Base-by-base conservation (phyloP, 2,329 filamentous ascomycete species). In the Cylindrodendrum hubeiense region DNA sequence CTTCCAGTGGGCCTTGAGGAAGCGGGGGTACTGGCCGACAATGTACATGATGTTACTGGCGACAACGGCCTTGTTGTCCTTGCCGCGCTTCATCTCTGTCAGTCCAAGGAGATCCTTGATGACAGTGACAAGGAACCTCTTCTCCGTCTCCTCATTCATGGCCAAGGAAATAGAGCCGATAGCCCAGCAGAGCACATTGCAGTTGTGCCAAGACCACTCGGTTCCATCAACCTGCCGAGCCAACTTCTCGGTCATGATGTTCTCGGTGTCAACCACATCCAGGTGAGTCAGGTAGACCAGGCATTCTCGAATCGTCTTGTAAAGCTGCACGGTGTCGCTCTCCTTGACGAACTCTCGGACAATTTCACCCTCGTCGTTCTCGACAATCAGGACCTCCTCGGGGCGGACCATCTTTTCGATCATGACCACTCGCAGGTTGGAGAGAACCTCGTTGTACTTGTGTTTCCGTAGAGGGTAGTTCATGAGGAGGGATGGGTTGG, bases 11-110 rank as follows among this genome's bases (percentile, higher is more conserved):
- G 96, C 96, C 84, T 99, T 99, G 75, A 99, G 84, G 84, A 99
- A 99, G 21, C 96, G 93, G 39, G 96, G 96, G 78, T 99, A 99
- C 78, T 99, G 96, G 64, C 96, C 96, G 67, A 99, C 96, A 82
- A 99, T 99, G 80, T 99, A 99, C 96, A 99, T 99, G 77, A 99
- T 99, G 83, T 99, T 99, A 83, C 94, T 97, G 68, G 96, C 96
- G 43, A 99, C 96, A 10, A 99, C 96, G 13, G 96, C 96, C 80
- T 99, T 99, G 87, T 99, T 99, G 84, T 99, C 96, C 77, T 99
- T 99, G 68, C 96, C 96, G 58, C 97, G 93, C 85, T 99, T 99
- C 95, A 98, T 98, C 80, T 99, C 96, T 0, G 96, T 99, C 60
- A 99, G 85, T 1, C 96, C 97, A 28, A 99, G 89, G 8, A 99